Evolutionary conservation across 768 basidiomycete species (phyloP), one percentile per base, ranked within the genome.

Genomic region (Tricholoma furcatifolium): DNA sequence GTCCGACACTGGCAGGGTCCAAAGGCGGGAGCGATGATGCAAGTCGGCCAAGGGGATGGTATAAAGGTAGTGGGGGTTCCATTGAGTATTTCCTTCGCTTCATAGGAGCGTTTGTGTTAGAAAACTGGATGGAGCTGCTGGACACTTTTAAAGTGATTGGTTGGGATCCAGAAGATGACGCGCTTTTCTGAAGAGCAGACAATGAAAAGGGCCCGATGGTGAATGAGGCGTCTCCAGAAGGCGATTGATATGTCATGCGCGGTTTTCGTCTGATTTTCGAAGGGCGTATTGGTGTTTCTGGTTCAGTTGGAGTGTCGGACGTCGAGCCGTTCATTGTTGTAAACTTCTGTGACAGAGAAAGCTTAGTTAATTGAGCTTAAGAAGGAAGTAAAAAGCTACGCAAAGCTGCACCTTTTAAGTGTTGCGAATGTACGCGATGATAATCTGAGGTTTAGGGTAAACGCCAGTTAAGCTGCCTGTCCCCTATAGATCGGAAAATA

Each of bases 21-120:
- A 88, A 76, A 50, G 80, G 80, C 3, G 85, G 85, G 50, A 86
- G 75, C 6, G 86, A 87, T 61, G 80, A 74, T 35, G 86, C 85
- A 35, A 88, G 73, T 9, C 67, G 65, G 2, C 85, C 85, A 30
- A 82, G 69, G 23, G 87, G 87, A 62, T 88, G 87, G 61, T 88
- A 88, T 41, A 88, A 67, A 18, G 87, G 84, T 35, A 88, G 72
- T 23, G 77, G 71, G 4, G 76, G 71, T 7, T 58, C 62, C 58
- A 70, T 67, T 48, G 66, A 61, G 53, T 63, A 60, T 53, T 62
- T 57, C 34, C 62, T 53, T 17, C 62, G 60, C 24, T 55, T 58
- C 20, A 27, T 43, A 17, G 31, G 31, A 40, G 39, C 27, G n/a
- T 32, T 47, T 2, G 43, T 23, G 43, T 34, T 20, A 12, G 44